Percentiles rank a stretch among this genome's conserved stretches.
phyloP scores from a whole-genome alignment of 2,329 filamentous ascomycete species.

The Cryphonectria parasitica region DNA sequence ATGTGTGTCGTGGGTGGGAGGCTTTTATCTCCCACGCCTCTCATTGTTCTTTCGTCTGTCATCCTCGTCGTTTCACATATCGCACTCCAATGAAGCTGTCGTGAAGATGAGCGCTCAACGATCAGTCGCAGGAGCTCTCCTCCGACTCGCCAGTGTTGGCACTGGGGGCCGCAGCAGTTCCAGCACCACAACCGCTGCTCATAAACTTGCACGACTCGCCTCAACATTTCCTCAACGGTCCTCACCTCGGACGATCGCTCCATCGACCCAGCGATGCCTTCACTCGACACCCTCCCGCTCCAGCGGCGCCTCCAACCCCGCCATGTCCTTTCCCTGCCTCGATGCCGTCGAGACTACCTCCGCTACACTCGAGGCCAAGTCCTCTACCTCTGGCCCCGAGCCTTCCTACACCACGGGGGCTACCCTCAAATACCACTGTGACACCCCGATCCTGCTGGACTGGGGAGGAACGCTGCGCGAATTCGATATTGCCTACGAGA shows the following conservation, averaged over 20 bases:
- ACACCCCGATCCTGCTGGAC: conserved; percentile 79
- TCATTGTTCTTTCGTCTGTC: not conserved
- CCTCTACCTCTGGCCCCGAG: conserved; percentile 79
- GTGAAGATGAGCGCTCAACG: conserved; percentile 23
- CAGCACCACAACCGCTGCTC: not conserved
- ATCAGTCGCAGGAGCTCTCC: conserved; percentile 29
- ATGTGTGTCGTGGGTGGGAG: not conserved
- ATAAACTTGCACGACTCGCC: conserved; percentile 9
- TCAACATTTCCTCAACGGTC: conserved; percentile 2
- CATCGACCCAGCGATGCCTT: conserved; percentile 27
- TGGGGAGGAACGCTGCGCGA: conserved; percentile 92
- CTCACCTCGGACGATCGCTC: not conserved
- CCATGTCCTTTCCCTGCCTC: conserved; percentile 87
- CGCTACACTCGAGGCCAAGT: conserved; percentile 68
- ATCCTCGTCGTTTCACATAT: not conserved
- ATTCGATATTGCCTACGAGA: conserved; percentile 91
- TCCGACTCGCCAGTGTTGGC: conserved; percentile 20
- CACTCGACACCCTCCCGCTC: conserved; percentile 30
- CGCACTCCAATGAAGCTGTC: not conserved
- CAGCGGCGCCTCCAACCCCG: conserved; percentile 71
- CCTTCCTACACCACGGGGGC: conserved; percentile 90
- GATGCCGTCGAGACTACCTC: conserved; percentile 82
- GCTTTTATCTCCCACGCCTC: not conserved
- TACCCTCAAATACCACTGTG: conserved; percentile 77
- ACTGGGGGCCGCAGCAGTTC: not conserved